A percentile compares a stretch with the other conserved stretches of the same genome.
These are phyloP conservation scores for Hypomyces perniciosus DNA, from an alignment of 2,329 filamentous ascomycete genomes.

Conservation along the genomic window DNA sequence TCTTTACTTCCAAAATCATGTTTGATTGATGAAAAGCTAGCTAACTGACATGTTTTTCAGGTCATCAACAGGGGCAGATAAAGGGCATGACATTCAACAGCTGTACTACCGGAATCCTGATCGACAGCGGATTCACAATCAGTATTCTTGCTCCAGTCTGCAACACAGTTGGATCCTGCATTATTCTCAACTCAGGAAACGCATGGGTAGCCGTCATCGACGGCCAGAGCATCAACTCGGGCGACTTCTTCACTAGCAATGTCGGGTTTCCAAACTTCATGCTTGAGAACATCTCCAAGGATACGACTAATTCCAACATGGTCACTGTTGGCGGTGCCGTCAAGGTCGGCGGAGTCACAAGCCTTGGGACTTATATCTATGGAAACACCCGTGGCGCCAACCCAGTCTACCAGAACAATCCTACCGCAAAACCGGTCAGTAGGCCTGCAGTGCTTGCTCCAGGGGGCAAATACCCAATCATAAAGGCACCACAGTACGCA, in stretches of 20 bases:
- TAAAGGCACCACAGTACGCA: conserved; percentile 10
- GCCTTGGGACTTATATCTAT: conserved; percentile 10
- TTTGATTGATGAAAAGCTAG: no score
- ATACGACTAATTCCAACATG: conserved; percentile 15
- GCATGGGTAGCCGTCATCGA: conserved; percentile 11
- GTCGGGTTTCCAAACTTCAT: conserved; percentile 9
- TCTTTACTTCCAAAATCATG: neutral
- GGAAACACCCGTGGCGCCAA: conserved; percentile 8
- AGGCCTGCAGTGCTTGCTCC: conserved; percentile 11
- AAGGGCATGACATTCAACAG: conserved; percentile 10
- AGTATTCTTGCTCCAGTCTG: conserved; percentile 10
- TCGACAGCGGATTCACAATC: conserved; percentile 9
- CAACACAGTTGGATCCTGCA: conserved; percentile 10
- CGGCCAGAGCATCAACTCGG: conserved; percentile 9
- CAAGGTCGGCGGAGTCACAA: conserved; percentile 10
- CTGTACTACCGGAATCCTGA: conserved; percentile 8
- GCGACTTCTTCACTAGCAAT: conserved; percentile 9
- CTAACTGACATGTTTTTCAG: neutral
- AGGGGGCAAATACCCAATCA: conserved; percentile 5
- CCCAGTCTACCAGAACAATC: conserved; percentile 5
- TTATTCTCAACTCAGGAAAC: conserved; percentile 8
- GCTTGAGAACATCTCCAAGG: conserved; percentile 16
- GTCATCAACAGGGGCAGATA: conserved; percentile 11
- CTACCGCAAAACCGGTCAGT: conserved; percentile 1
- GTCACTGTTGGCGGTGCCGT: conserved; percentile 9